Percentiles rank a stretch among this genome's conserved stretches.
Conservation (phyloP, 2,329 filamentous ascomycete species). For the Aulographum hederae region DNA sequence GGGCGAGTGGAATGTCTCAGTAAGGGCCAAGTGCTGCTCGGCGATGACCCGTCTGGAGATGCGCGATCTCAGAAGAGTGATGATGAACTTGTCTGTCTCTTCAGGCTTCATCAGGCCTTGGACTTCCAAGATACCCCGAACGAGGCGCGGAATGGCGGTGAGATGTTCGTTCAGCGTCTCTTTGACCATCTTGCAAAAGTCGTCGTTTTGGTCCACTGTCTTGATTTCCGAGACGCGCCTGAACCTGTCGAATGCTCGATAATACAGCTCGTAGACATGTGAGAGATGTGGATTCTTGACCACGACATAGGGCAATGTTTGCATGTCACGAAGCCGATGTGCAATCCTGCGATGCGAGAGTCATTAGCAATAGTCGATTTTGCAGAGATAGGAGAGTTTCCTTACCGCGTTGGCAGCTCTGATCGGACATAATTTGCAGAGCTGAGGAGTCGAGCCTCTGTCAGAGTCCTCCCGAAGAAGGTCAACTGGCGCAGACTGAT, state of each 20-base stretch:
- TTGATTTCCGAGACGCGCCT: constrained; percentile 71
- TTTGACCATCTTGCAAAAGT: constrained; percentile 63
- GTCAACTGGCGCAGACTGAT: constrained; percentile 93
- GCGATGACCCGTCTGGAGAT: constrained; percentile 94
- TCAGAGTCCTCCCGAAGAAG: constrained; percentile 88
- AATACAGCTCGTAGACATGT: constrained; percentile 92
- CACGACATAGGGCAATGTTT: constrained; percentile 86
- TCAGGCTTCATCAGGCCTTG: constrained; percentile 62
- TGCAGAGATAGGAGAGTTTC: not conserved
- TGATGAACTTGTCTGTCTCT: constrained; percentile 88
- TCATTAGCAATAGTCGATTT: not conserved
- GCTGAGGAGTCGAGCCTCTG: constrained; percentile 72
- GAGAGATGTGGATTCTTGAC: constrained; percentile 90
- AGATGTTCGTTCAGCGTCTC: constrained; percentile 73
- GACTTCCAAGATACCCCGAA: constrained; percentile 87
- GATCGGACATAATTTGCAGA: constrained; percentile 96
- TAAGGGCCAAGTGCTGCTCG: constrained; percentile 88
- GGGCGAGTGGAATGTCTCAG: constrained; percentile 79
- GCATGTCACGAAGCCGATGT: constrained; percentile 91
- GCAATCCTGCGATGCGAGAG: constrained; percentile 43
- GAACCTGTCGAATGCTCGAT: constrained; percentile 85
- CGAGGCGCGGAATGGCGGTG: constrained; percentile 81
- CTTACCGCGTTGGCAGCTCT: constrained; percentile 69
- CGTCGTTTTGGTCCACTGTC: constrained; percentile 76
- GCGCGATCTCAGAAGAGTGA: constrained; percentile 76